Evolutionary conservation across 495 filamentous ascomycete species (phyloP), one percentile per base, ranked within the genome.

Genomic region (Pyrenula massariospora): DNA sequence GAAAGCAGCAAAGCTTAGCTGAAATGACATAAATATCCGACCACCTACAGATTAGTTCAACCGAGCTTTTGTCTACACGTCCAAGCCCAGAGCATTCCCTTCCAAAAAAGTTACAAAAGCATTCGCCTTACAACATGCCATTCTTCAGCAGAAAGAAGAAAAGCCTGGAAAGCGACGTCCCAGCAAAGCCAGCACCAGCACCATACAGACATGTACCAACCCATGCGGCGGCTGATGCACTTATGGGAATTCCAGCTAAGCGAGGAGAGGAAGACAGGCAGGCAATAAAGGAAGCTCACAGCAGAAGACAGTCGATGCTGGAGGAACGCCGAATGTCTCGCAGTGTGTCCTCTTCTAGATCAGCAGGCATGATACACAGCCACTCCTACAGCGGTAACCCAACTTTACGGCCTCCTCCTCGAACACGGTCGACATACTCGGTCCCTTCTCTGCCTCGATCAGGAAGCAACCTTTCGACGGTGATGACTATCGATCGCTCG

Each of bases 191-290:
- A n/a, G 36, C n/a, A 3, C 53, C 57, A 53, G 31, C 65, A 23
- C 73, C 73, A 19, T 83, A 83, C 62, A 72, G 65, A 57, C 80
- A 83, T 58, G 62, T 81, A n/a, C 76, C 77, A 22, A 79, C 68
- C 25, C 80, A 83, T 66, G 80, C 80, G 48, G 77, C 76, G 53
- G 62, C 69, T 47, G 80, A 86, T 60, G 76, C 82, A 52, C 55
- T 82, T 48, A 69, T 73, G n/a, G 70, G 73, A 19, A 74, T 75
- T 1, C 82, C 81, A 5, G 65, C 72, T 0, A 70, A 63, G 22
- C 81, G 74, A 73, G 71, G 70, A 55, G 63, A 73, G 3, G 65
- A 59, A 31, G 58, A 60, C 36, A 48, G 58, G 42, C 22, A 22
- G 25, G 58, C 55, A 15, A 60, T 60, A 55, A 57, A 57, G 36